phyloP scores from a whole-genome alignment of 2,329 filamentous ascomycete species.

The Aspergillus glaucus region DNA sequence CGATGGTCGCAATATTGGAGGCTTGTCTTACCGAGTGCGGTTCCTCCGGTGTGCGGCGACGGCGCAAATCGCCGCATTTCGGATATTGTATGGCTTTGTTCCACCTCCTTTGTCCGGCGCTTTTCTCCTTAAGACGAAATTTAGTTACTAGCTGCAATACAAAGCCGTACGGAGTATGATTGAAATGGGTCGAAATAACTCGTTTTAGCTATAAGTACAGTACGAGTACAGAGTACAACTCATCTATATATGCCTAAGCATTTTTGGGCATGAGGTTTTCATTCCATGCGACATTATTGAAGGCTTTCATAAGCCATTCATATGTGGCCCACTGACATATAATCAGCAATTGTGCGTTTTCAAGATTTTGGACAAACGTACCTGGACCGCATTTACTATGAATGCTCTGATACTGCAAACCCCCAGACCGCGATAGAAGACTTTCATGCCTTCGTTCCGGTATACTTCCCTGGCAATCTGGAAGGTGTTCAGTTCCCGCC shows the following conservation, averaged over 20 bases:
- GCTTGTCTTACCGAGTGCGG: slow-evolving; percentile 5
- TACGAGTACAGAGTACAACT: not conserved
- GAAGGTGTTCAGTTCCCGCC: slow-evolving; percentile 46
- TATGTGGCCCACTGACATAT: slow-evolving; percentile 71
- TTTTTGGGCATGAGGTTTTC: slow-evolving; percentile 5
- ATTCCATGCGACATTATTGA: slow-evolving; percentile 14
- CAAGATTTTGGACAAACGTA: slow-evolving; percentile 20
- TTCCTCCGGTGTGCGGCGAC: slow-evolving; percentile 24
- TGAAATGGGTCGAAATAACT: slow-evolving; percentile 17
- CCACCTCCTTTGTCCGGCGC: slow-evolving; percentile 10
- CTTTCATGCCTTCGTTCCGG: slow-evolving; percentile 51
- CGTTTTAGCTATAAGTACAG: not conserved
- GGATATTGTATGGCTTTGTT: slow-evolving; percentile 12
- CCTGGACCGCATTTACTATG: slow-evolving; percentile 81
- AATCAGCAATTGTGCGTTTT: slow-evolving; percentile 4
- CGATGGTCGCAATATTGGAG: slow-evolving; percentile 21
- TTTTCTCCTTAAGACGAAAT: slow-evolving; percentile 18
- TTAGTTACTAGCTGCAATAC: slow-evolving; percentile 24
- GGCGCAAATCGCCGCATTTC: slow-evolving; percentile 22
- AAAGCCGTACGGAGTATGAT: slow-evolving; percentile 16
- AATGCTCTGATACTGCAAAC: slow-evolving; percentile 84
- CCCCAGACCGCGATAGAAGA: slow-evolving; percentile 68
- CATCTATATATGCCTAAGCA: not conserved
- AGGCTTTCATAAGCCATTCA: slow-evolving; percentile 69
- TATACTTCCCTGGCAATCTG: slow-evolving; percentile 63